A percentile compares a stretch with the other conserved stretches of the same genome.
phyloP scores from a whole-genome alignment of 768 basidiomycete species.

The Lactifluus subvellereus region DNA sequence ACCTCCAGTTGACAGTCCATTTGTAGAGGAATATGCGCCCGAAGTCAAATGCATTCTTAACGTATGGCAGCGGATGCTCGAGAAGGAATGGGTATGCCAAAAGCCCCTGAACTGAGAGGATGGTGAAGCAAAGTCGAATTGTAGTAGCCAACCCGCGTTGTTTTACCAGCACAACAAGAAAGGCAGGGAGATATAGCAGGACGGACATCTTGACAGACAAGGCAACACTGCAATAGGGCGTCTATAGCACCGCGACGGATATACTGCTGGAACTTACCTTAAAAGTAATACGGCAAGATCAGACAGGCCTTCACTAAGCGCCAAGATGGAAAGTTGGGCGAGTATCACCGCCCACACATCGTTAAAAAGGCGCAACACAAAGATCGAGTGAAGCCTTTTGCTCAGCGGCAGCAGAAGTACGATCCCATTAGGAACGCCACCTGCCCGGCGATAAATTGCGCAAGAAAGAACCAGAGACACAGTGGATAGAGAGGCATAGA shows the following conservation, averaged over 20 bases:
- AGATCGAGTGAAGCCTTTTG: slow-evolving; percentile 94
- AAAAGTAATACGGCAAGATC: slow-evolving; percentile 61
- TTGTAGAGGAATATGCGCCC: slow-evolving; percentile 85
- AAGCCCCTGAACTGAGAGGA: slow-evolving; percentile 48
- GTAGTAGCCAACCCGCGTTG: slow-evolving; percentile 54
- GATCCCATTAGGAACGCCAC: slow-evolving; percentile 64
- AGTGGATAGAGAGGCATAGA: slow-evolving; percentile 75
- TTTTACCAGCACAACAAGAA: slow-evolving; percentile 78
- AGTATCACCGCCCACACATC: slow-evolving; percentile 81
- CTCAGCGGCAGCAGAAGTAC: slow-evolving; percentile 72
- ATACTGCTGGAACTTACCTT: slow-evolving; percentile 46
- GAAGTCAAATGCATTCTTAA: slow-evolving; percentile 77
- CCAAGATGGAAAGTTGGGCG: slow-evolving; percentile 60
- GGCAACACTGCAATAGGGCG: slow-evolving; percentile 48
- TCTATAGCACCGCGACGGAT: slow-evolving; percentile 5
- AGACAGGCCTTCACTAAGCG: slow-evolving; percentile 55
- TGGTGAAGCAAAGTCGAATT: slow-evolving; percentile 42
- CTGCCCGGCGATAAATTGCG: slow-evolving; percentile 59
- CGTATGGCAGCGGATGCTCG: slow-evolving; percentile 56
- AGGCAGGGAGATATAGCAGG: slow-evolving; percentile 82
- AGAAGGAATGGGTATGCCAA: slow-evolving; percentile 69
- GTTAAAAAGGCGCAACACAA: slow-evolving; percentile 87
- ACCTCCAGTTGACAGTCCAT: slow-evolving; percentile 99
- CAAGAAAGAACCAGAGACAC: slow-evolving; percentile 57
- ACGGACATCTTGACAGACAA: slow-evolving; percentile 95